Evolutionary conservation across 306 rosid species (phyloP), one percentile per base, ranked within the genome.

Genomic region (Gastrolobium bilobum): DNA sequence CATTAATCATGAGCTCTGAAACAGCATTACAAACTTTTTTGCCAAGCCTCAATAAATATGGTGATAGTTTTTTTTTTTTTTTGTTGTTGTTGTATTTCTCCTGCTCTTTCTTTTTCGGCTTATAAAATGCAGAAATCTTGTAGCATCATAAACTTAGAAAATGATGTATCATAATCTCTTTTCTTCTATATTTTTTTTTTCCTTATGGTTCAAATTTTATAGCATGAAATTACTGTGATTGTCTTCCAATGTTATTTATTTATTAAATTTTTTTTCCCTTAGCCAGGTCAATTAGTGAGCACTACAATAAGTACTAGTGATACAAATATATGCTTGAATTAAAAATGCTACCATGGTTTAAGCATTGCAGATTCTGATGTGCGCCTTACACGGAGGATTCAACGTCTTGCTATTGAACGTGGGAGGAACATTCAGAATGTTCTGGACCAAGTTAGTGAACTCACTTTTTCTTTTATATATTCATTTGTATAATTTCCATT

Each of bases 361-460:
- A 83, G 63, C 75, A 85, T 90, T 81, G 92, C 89, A 93, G 98
- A 93, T 90, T 93, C 93, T 88, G 98, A 93, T 85, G 92, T 91
- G 67, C 93, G 98, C 47, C 86, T 93, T 65, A 76, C 97, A 20
- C 82, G 98, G 66, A 90, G 98, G 84, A 91, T 93, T 70, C 83
- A 85, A 85, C 97, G 98, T 59, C 91, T 88, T 47, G 82, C 91
- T 0, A 80, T 79, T 75, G 95, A 91, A 42, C 86, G 77, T 66
- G 86, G 86, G 38, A 90, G 98, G 83, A 88, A 91, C 79, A 86
- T 93, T 60, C 86, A 88, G 37, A 72, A 88, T 74, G 95, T 90
- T 83, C 88, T 93, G 39, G 97, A 93, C 50, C 98, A 93, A 90
- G 98, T 93, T 79, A 44, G 82, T 61, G 61, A 75, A 30, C 42